Percentiles rank a stretch among this genome's conserved stretches.
Evolutionary conservation across 192 early-diverging fungal genomes (phyloP).

Genomic region (Podila verticillata): DNA sequence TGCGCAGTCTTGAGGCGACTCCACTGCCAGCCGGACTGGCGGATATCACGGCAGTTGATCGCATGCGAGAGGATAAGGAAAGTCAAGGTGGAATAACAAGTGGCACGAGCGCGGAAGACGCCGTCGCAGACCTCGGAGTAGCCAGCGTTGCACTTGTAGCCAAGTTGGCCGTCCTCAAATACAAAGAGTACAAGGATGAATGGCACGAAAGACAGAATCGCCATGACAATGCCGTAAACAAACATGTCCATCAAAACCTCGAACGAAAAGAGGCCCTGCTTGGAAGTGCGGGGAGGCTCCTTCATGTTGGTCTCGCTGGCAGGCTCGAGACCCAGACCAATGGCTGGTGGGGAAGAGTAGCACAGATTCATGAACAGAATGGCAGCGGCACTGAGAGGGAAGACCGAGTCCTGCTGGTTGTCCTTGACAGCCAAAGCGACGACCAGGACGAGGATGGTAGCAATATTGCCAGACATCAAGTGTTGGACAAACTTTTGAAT

Average conservation of each 20-base stretch:
- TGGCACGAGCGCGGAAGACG: slow-evolving; percentile 79
- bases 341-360: slow-evolving; percentile 80
- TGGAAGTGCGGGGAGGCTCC: slow-evolving; percentile 73
- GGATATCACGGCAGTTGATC: slow-evolving; percentile 79
- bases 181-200: slow-evolving; percentile 74
- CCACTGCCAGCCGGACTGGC: slow-evolving; percentile 65
- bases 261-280: slow-evolving; percentile 73
- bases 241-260: slow-evolving; percentile 73
- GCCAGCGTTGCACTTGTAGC: slow-evolving; percentile 58
- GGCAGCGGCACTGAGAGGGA: slow-evolving; percentile 79
- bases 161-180: slow-evolving; percentile 69
- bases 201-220: slow-evolving; percentile 66
- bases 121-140: slow-evolving; percentile 57
- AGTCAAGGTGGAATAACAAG: slow-evolving; percentile 76
- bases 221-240: slow-evolving; percentile 75
- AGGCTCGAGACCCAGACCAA: slow-evolving; percentile 78
- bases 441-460: slow-evolving; percentile 74
- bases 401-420: slow-evolving; percentile 64
- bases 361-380: slow-evolving; percentile 85
- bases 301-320: slow-evolving; percentile 72
- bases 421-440: slow-evolving; percentile 77
- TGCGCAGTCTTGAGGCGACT: slow-evolving; percentile 18
- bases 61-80: slow-evolving; percentile 77
- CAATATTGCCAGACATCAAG: slow-evolving; percentile 76
- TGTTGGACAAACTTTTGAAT: slow-evolving; percentile 77